Evolutionary conservation across 208 protist species (phyloP), one percentile per base, ranked within the genome.

Genomic region (Spongospora subterranea): DNA sequence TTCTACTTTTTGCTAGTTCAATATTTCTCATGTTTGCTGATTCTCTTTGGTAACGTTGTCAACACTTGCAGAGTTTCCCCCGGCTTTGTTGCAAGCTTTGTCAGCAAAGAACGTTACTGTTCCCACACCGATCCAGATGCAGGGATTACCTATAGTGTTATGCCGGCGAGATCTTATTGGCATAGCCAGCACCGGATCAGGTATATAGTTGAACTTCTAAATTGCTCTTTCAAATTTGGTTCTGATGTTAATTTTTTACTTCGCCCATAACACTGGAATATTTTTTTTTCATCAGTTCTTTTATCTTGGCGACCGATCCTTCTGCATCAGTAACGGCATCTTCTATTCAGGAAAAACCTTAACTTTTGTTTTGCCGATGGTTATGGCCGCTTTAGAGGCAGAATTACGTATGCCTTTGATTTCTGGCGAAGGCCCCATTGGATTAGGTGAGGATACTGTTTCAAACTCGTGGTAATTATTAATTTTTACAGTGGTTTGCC

Each of bases 71-170:
- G 71, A 82, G 29, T 94, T 94, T n/a, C 96, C 96, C 0, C 0
- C 35, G 1, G 45, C 95, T 0, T 92, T 97, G 6, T 50, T 97
- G 0, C 65, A 95, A 0, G 39, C 45, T 0, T 89, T 97, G 0
- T 39, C 88, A 0, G 38, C 60, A 35, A 94, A 94, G 46, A 95
- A 94, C 65, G 97, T 97, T 64, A 89, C 90, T 20, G 91, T 91
- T 43, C 96, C 96, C 0, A 97, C 96, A 24, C 96, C 96, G 6
- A 97, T 98, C 93, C 96, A 98, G 92, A 95, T 97, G 17, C 96
- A 97, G 90, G 96, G 95, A 38, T 32, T 97, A n/a, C 96, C 96
- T 0, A 94, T 95, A 1, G 91, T 92, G 35, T 88, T 96, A 0
- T 91, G 89, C 32, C 96, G 96, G 13, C 89, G 96, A n/a, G 96